Conservation (phyloP, 371 early-diverging fungal species). For the Mortierella sp. region DNA sequence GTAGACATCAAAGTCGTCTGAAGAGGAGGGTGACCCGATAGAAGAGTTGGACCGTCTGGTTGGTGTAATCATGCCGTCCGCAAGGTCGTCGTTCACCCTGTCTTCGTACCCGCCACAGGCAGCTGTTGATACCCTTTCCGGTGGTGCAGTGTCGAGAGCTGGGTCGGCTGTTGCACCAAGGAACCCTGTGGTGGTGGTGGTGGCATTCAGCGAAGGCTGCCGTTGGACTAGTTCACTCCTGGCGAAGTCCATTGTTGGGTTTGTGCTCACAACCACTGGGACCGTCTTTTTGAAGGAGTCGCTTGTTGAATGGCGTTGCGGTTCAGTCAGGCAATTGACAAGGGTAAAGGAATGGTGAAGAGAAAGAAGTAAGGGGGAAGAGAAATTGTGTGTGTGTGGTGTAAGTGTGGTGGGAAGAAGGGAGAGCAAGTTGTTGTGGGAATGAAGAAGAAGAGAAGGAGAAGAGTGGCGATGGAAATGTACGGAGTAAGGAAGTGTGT, state of each 20-base stretch:
- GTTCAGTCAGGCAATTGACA: neutral
- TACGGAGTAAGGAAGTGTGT: neutral
- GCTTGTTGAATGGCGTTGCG: neutral
- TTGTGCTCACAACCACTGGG: slow-evolving; percentile 14
- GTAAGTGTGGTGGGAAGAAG: neutral
- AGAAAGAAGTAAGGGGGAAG: neutral
- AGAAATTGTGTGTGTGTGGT: neutral
- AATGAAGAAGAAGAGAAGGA: neutral
- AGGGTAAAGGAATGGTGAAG: neutral
- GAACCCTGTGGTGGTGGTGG: neutral
- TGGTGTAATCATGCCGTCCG: slow-evolving; percentile 9
- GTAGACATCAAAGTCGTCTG: slow-evolving; percentile 26
- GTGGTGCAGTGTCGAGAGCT: neutral
- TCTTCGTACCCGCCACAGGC: neutral
- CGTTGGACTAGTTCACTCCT: slow-evolving; percentile 9
- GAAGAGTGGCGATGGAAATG: too few relatives aligned
- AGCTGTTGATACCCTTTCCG: neutral
- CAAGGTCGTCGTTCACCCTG: neutral
- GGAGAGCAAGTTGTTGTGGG: neutral
- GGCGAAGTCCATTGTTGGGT: slow-evolving; percentile 12
- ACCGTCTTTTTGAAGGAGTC: slow-evolving; percentile 16
- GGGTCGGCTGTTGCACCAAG: neutral
- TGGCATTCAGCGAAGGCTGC: neutral
- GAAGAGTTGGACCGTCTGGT: slow-evolving; percentile 15
- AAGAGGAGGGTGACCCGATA: slow-evolving; percentile 12